Evolutionary conservation across 805 yeast species (phyloP), one percentile per base, ranked within the genome.

Genomic region (Pichia heedii): DNA sequence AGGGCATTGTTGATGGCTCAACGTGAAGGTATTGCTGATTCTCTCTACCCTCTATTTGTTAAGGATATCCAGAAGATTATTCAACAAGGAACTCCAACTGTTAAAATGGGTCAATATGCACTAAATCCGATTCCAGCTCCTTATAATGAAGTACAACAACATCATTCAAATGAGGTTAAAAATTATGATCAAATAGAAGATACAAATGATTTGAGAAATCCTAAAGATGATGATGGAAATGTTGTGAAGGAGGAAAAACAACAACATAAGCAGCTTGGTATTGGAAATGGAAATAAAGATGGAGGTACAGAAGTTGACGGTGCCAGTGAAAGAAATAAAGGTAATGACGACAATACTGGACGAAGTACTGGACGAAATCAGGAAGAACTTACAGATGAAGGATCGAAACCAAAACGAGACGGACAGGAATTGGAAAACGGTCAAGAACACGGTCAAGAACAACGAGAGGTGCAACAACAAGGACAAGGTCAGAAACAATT

Each of bases 1-100:
- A 65, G 85, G 43, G 86, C 85, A 3, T 61, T 79, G 32, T 77
- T 80, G 33, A 71, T 79, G 73, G 84, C 84, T 13, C 81, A 79
- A 60, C 66, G 81, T 43, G 85, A 79, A 58, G 77, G 77, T 32
- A 79, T 76, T 40, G 78, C 75, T 20, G 81, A 76, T 51, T 58
- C 71, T 34, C 58, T 76, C 39, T 76, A 76, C 52, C 81, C 81
- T 3, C 61, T 76, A 39, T 76, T 76, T 56, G 84, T 79, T 37
- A 74, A 82, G 54, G 84, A 79, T 58, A 79, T 79, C 52, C 79
- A 79, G 59, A 54, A 57, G 39, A 65, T 63, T 33, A 63, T 63
- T 38, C 67, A 62, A 46, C 68, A 64, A 46, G 67, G 67, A 9
- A 58, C 65, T 4, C 66, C 67, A 37, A 59, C 62, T 7, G 36